A percentile compares a stretch with the other conserved stretches of the same genome.
These are phyloP conservation scores for Fusarium camptoceras DNA, from an alignment of 2,329 filamentous ascomycete species.

Conservation along the genomic window DNA sequence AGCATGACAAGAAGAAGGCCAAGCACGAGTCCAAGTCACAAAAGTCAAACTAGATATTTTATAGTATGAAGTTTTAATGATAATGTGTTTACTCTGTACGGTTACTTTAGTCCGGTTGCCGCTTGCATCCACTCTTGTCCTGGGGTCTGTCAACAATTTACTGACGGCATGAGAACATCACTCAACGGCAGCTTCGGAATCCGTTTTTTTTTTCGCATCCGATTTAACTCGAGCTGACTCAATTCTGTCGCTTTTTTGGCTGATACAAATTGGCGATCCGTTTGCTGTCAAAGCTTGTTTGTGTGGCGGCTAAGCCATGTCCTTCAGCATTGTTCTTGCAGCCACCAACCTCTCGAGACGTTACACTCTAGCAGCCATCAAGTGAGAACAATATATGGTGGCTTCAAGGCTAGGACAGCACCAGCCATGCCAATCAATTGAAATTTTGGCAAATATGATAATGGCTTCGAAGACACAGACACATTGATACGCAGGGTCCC, in stretches of 20 bases:
- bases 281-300: neutral
- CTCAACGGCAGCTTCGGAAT: neutral
- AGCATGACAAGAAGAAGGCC: conserved; percentile 10
- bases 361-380: neutral
- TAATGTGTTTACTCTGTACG: neutral
- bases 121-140: neutral
- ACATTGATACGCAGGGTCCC: neutral
- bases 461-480: neutral
- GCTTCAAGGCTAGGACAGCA: neutral
- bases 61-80: neutral
- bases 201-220: no score
- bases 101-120: neutral
- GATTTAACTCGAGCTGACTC: accelerated
- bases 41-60: neutral
- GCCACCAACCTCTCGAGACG: neutral
- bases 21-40: neutral
- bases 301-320: neutral
- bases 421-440: neutral
- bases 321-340: neutral
- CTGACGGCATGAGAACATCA: neutral
- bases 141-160: neutral
- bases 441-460: neutral
- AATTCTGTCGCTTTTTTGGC: neutral
- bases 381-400: neutral
- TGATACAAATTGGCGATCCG: neutral